Conservation (phyloP, 2,329 filamentous ascomycete genomes). For the Colletotrichum melonis region DNA sequence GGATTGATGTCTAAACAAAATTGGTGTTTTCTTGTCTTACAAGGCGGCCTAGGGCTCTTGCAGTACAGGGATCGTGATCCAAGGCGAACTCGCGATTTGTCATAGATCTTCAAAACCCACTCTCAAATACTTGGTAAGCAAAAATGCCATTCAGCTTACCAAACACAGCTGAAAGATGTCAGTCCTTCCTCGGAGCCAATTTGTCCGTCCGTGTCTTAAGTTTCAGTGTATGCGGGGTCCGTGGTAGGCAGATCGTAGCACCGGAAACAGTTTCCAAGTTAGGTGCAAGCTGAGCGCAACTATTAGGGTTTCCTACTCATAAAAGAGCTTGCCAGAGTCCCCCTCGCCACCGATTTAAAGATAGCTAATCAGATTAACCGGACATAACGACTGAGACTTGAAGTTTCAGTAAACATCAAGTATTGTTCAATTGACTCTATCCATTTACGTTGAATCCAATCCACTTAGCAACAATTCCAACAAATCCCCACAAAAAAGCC, state of each 20-base stretch:
- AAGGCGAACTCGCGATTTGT: not conserved
- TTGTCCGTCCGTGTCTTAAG: not conserved
- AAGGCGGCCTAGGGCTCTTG: not conserved
- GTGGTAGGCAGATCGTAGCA: not conserved
- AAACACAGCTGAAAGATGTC: not conserved
- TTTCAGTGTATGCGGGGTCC: not conserved
- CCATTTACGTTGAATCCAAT: not conserved
- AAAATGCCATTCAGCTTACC: not conserved
- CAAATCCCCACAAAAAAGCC: not conserved
- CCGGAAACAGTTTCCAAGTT: not conserved
- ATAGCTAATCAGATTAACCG: not conserved
- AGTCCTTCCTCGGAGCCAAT: not conserved
- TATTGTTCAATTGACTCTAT: no score
- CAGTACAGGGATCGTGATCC: not conserved
- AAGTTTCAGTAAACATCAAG: no score
- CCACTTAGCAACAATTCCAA: not conserved
- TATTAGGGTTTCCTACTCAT: not conserved
- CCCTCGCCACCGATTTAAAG: not conserved
- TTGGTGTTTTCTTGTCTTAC: not conserved
- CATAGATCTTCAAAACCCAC: not conserved
- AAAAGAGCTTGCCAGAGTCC: not conserved
- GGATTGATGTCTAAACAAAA: not conserved
- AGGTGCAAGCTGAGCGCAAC: not conserved
- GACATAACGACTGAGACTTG: no score
- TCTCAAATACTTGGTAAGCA: not conserved